Conservation (phyloP, 345 rosid genomes). For the Populus simonii region DNA sequence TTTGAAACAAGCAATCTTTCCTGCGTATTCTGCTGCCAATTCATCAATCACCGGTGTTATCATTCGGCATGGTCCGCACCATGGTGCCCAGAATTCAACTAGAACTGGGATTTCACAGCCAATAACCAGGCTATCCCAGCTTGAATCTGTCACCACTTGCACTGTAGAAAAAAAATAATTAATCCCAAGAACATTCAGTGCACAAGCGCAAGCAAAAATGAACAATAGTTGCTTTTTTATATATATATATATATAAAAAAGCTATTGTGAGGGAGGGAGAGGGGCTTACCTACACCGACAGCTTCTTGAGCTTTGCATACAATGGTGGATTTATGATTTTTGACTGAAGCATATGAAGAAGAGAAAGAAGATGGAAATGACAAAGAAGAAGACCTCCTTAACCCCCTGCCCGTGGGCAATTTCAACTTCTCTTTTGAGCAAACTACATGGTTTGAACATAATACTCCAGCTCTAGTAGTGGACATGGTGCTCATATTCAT, state of each 20-base stretch:
- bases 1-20: slow-evolving; percentile 51
- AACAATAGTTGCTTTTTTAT: too few species aligned
- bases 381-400: not conserved
- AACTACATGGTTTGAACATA: not conserved
- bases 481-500: not conserved
- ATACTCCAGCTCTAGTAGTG: not conserved
- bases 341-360: not conserved
- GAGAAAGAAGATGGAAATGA: not conserved
- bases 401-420: not conserved
- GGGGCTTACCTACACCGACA: not conserved
- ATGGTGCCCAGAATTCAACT: not conserved
- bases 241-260: too few species aligned
- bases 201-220: not conserved
- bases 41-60: not conserved
- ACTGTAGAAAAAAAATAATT: not conserved
- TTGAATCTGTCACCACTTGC: not conserved
- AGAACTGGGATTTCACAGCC: not conserved
- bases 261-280: not conserved
- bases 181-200: not conserved
- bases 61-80: not conserved
- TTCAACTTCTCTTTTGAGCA: not conserved
- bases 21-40: slow-evolving; percentile 21
- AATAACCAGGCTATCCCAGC: not conserved
- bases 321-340: not conserved
- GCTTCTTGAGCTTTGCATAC: not conserved